Base-by-base conservation (phyloP, 1,284 basidiomycete genomes). In the Volvariella volvacea region DNA sequence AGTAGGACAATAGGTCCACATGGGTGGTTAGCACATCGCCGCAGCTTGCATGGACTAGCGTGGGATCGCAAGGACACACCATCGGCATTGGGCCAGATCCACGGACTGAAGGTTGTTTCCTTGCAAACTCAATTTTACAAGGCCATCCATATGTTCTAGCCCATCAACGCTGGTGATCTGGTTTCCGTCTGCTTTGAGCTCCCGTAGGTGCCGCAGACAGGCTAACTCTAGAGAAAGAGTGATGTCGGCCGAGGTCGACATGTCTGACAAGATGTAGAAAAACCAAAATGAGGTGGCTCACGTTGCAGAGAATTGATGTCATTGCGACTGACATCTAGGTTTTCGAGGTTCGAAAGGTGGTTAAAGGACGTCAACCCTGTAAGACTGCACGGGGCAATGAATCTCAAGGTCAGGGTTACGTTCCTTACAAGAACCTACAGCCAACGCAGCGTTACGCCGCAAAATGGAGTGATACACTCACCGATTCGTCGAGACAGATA, bases 321-420 rank as follows among this genome's bases (percentile, higher is more conserved):
- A 62, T 99, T 99, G 54, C 80, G 66, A 61, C 92, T 94, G 52
- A 99, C 82, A 66, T 99, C 92, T 52, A 99, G 75, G 55, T 78
- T 81, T 65, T 94, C 90, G 34, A 99, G 74, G 61, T 90, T 89
- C 31, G 74, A 68, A 52, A 99, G 70, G 62, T 97, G 93, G 57
- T 78, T 78, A 61, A 94, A 96, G 17, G 93, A 92, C 20, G 92
- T 92, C 52, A 96, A 68, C 48, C 82, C 80, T 51, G 91, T 88
- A 53, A 99, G 73, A 51, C 90, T 80, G 55, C 22, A 47, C 48
- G 43, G 41, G 42, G 38, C 47, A 25, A 49, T 50, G 40, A 42
- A 52, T 42, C 48, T 12, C 25, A 28, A 42, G 30, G 30, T 51
- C 51, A 52, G 48, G 7, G 45, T 39, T 43, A 33, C 43, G 54